Conservation (phyloP, 257 asterid genomes). For the Leonotis leonurus region DNA sequence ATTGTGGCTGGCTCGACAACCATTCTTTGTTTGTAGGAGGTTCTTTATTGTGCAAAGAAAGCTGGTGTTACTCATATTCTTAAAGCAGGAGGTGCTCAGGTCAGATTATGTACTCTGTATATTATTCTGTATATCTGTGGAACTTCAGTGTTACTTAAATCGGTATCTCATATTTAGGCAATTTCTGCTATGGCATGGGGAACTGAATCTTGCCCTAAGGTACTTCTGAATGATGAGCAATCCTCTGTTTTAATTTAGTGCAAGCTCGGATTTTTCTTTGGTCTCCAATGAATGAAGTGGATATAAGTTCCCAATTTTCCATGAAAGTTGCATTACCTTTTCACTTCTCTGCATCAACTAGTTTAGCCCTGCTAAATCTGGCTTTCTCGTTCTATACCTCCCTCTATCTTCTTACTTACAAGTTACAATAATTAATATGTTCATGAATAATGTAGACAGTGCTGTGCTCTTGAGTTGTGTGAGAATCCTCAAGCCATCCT, state of each 20-base stretch:
- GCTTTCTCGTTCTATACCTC: background rate
- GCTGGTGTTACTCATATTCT: conserved; percentile 98
- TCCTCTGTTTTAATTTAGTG: background rate
- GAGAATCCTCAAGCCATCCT: background rate
- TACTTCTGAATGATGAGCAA: conserved; percentile 15
- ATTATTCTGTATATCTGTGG: background rate
- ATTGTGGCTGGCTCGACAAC: conserved; percentile 13
- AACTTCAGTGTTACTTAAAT: conserved; percentile 6
- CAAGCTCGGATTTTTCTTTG: background rate
- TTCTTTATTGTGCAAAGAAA: conserved; percentile 92
- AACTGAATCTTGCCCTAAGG: conserved; percentile 96
- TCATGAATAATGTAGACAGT: background rate
- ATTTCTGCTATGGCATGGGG: conserved; percentile 99
- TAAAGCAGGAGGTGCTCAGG: conserved; percentile 99
- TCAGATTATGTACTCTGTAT: conserved; percentile 14
- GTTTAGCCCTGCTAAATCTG: background rate
- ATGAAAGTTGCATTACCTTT: background rate
- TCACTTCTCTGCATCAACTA: background rate
- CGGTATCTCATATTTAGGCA: conserved; percentile 43
- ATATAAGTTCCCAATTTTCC: background rate
- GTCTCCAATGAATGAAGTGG: background rate
- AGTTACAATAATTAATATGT: background rate
- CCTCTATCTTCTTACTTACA: background rate
- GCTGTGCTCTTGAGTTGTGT: background rate
- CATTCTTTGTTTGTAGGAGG: conserved; percentile 51